Percentiles rank a stretch among this genome's conserved stretches.
Evolutionary conservation across 164 flowering plant genomes (phyloP).

Genomic region (Stephania japonica): DNA sequence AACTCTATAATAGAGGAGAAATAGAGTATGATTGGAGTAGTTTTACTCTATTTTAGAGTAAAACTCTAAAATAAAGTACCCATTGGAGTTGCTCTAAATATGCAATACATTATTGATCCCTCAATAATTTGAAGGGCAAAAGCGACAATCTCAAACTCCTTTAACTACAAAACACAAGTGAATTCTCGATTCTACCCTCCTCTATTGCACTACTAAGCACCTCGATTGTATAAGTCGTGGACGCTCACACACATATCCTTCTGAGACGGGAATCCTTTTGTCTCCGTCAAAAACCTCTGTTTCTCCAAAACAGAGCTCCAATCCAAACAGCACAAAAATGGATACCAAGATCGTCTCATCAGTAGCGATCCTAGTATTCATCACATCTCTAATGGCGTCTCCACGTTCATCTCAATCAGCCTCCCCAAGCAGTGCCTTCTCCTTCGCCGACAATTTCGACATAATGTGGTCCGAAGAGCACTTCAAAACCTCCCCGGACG

Average conservation of each 20-base stretch:
- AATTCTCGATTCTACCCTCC: too few species aligned
- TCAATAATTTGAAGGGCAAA: too few species aligned
- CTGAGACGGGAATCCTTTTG: not conserved
- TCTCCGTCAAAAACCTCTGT: too few species aligned
- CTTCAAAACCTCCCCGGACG: conserved; percentile 78
- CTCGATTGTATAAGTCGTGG: not conserved
- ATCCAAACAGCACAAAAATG: too few species aligned
- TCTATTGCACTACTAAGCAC: not conserved
- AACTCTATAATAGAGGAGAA: too few species aligned
- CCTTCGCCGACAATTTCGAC: conserved; percentile 52
- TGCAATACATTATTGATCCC: too few species aligned
- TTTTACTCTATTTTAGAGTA: too few species aligned
- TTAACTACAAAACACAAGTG: too few species aligned
- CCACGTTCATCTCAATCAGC: conserved; percentile 27
- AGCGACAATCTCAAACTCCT: too few species aligned
- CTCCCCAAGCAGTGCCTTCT: conserved; percentile 32
- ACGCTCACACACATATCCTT: not conserved
- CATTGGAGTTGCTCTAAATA: too few species aligned
- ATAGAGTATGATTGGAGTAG: too few species aligned
- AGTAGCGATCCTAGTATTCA: conserved; percentile 24
- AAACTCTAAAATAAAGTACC: too few species aligned
- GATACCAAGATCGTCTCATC: conserved; percentile 23
- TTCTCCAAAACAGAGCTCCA: not conserved
- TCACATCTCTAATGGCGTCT: conserved; percentile 26
- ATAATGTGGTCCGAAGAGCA: conserved; percentile 77